Evolutionary conservation across 805 yeast genomes (phyloP), one percentile per base, ranked within the genome.

Genomic region (Teunomyces atbi): DNA sequence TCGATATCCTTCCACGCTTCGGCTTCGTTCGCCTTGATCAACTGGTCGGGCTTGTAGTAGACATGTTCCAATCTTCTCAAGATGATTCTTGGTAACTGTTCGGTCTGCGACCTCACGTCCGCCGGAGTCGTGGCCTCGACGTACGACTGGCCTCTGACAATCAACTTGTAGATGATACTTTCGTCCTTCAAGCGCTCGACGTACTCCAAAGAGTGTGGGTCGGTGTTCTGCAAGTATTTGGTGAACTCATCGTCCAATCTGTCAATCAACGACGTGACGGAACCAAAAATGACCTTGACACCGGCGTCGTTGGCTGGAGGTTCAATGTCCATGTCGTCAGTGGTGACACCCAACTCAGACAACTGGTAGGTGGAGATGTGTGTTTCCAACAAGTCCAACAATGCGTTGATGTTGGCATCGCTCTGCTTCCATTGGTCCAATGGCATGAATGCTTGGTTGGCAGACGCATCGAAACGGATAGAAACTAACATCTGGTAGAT

Each of bases 131-230:
- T 79, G 32, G 74, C 63, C 69, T 92, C 97, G 64, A 85, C 78
- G 70, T 94, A 92, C 51, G 86, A 67, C 74, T 94, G 99, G 20
- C 89, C 82, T 61, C 96, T 83, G 50, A 94, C 78, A 51, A 94
- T 77, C 62, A 89, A 75, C 45, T 77, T 75, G 73, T 90, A 92
- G 45, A 94, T 76, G 32, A 70, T 69, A 51, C 83, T 77, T 72
- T 94, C 99, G 67, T 91, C 96, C 67, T 84, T 85, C 62, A 94
- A 79, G 66, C 98, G 82, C 55, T 85, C 87, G 55, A 94, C 79
- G 68, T 92, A 94, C 68, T 94, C 99, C 47, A 89, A 84, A 19
- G 97, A 86, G 65, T 94, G 97, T 38, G 97, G 96, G 67, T 94
- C 98, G 59, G 89, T 84, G 55, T 81, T 81, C 64, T 91, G 90